Evolutionary conservation across 352 stramenopile species (phyloP).

Genomic region (Elongisporangium anandrum): DNA sequence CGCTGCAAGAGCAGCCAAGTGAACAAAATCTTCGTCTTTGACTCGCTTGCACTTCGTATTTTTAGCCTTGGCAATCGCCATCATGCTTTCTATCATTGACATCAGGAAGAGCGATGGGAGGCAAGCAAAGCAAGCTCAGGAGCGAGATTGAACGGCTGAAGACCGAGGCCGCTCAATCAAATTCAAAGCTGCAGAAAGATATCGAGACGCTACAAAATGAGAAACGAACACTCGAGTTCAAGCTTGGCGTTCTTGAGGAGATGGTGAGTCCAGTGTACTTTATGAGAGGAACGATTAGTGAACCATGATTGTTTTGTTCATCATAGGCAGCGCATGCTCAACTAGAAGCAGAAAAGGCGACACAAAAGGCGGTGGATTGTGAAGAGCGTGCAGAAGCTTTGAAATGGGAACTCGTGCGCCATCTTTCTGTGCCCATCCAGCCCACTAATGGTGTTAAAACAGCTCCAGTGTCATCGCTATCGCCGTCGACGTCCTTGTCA

Average conservation of each 20-base stretch:
- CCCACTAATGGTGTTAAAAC: conserved; percentile 5
- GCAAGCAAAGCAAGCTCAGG: conserved; percentile 51
- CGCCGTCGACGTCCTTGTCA: conserved; percentile 14
- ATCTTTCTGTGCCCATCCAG: conserved; percentile 20
- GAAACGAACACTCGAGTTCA: conserved; percentile 54
- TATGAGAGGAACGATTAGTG: too few species aligned
- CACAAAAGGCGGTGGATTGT: conserved; percentile 23
- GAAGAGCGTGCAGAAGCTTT: conserved; percentile 69
- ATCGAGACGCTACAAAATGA: conserved; percentile 33
- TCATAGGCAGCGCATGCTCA: conserved; percentile 41
- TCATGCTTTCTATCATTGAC: neutral
- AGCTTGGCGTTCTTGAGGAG: conserved; percentile 47
- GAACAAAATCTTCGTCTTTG: neutral
- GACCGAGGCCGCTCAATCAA: conserved; percentile 18
- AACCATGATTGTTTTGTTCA: neutral
- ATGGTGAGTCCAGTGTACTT: conserved; percentile 25
- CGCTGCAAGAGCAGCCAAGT: neutral
- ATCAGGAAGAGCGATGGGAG: conserved; percentile 31
- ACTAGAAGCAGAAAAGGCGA: conserved; percentile 43
- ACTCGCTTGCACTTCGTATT: conserved; percentile 8
- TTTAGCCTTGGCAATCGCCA: conserved; percentile 11
- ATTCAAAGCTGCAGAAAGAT: conserved; percentile 34
- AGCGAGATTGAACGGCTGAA: conserved; percentile 52
- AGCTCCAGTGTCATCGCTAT: conserved; percentile 3
- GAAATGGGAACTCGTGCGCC: conserved; percentile 71